These are phyloP conservation scores for Colletotrichum lupini DNA, from an alignment of 2,329 filamentous ascomycete species.

Conservation along the genomic window DNA sequence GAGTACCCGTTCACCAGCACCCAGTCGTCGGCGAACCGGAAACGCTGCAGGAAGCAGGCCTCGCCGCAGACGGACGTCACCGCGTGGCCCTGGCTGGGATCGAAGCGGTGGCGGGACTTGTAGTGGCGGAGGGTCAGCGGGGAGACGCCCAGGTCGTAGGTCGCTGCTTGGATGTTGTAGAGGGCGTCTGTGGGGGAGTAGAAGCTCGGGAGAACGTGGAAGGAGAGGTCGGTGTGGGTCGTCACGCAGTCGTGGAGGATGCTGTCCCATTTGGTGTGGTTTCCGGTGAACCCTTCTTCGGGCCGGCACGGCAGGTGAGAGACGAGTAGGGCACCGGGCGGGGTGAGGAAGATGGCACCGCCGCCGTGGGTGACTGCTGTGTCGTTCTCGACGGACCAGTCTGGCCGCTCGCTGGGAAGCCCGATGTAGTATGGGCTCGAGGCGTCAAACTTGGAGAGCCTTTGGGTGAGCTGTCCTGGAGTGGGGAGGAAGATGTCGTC, in stretches of 20 bases:
- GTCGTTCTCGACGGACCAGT: slow-evolving; percentile 53
- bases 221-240: slow-evolving; percentile 45
- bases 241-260: slow-evolving; percentile 54
- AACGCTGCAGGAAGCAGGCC: slow-evolving; percentile 59
- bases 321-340: slow-evolving; percentile 46
- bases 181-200: slow-evolving; percentile 50
- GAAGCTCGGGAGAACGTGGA: slow-evolving; percentile 56
- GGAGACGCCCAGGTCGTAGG: slow-evolving; percentile 52
- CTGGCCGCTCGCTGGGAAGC: slow-evolving; percentile 54
- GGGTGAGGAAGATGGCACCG: slow-evolving; percentile 55
- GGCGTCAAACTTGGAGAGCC: slow-evolving; percentile 42
- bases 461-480: slow-evolving; percentile 50
- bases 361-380: slow-evolving; percentile 55
- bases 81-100: slow-evolving; percentile 53
- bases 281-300: slow-evolving; percentile 36
- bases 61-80: slow-evolving; percentile 57
- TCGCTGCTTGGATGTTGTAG: slow-evolving; percentile 42
- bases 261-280: slow-evolving; percentile 51
- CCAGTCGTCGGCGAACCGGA: slow-evolving; percentile 58
- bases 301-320: slow-evolving; percentile 50
- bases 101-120: slow-evolving; percentile 50
- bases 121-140: slow-evolving; percentile 55
- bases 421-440: slow-evolving; percentile 54
- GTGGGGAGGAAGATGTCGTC: slow-evolving; percentile 60
- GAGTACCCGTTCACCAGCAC: slow-evolving; percentile 59